phyloP scores from a whole-genome alignment of 78 protist genomes.

The Monosiga brevicollis region DNA sequence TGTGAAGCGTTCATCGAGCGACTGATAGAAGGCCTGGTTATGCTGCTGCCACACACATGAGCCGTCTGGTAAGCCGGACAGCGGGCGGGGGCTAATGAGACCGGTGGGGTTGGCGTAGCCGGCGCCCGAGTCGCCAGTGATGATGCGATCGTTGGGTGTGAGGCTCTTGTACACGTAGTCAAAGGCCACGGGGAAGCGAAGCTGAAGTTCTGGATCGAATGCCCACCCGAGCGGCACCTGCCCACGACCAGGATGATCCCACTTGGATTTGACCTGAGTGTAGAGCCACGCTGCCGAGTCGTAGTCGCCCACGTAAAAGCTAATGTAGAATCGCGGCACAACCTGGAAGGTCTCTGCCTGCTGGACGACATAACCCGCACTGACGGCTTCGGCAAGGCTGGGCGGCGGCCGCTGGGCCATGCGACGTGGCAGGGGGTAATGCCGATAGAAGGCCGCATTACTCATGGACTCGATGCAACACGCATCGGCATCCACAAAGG shows the following conservation, averaged over 20 bases:
- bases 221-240: conserved; percentile 16
- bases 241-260: conserved; percentile 8
- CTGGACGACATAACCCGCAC: background rate
- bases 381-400: background rate
- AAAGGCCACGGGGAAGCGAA: conserved; percentile 2
- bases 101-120: conserved; percentile 13
- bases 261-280: background rate
- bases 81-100: background rate
- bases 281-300: conserved; percentile 13
- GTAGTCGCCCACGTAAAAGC: conserved; percentile 16
- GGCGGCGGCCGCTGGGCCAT: background rate
- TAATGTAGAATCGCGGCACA: background rate
- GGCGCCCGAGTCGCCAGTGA: conserved; percentile 7
- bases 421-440: background rate
- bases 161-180: background rate
- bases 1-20: background rate
- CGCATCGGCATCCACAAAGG: conserved; percentile 13
- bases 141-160: background rate
- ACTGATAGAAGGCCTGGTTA: background rate
- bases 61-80: background rate
- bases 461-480: conserved; percentile 1
- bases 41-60: background rate
- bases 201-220: background rate
- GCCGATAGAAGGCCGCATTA: background rate
- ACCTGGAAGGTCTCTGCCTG: background rate